A percentile compares a stretch with the other conserved stretches of the same genome.
Conservation (phyloP, 2,329 filamentous ascomycete species). For the Colletotrichum trifolii region DNA sequence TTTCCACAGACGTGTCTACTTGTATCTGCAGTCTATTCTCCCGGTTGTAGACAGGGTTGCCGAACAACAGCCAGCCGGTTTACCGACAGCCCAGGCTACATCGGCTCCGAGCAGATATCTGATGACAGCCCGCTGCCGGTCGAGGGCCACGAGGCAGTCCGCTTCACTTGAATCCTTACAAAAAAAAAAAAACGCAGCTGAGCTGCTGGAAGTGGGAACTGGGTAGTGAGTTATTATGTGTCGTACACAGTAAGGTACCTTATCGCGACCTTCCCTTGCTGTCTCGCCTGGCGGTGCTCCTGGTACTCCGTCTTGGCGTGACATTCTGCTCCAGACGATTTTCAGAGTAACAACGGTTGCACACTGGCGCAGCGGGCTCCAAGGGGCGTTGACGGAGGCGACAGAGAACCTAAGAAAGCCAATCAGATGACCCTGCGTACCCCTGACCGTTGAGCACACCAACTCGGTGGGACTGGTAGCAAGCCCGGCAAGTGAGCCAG, state of each 20-base stretch:
- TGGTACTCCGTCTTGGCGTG: background rate
- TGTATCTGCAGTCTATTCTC: too few species aligned
- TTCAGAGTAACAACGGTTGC: conserved; percentile 9
- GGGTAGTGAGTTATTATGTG: too few species aligned
- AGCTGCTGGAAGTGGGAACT: too few species aligned
- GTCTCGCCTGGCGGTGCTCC: conserved; percentile 10
- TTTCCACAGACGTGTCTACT: too few species aligned
- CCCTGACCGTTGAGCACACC: conserved; percentile 16
- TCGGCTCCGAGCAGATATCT: too few species aligned
- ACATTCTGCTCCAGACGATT: conserved; percentile 16
- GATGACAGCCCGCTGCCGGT: too few species aligned
- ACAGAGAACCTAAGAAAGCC: background rate
- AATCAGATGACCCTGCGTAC: conserved; percentile 15
- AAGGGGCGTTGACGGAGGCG: background rate
- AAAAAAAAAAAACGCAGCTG: too few species aligned
- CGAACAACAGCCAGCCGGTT: background rate
- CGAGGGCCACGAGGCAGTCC: too few species aligned
- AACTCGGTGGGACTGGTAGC: conserved; percentile 15
- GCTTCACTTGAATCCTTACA: too few species aligned
- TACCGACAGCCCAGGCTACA: background rate
- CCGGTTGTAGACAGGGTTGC: background rate
- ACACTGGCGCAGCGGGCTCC: background rate
- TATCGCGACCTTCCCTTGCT: conserved; percentile 1
- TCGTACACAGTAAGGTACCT: background rate
- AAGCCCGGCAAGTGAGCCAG: conserved; percentile 6